Percentiles rank a stretch among this genome's conserved stretches.
Evolutionary conservation across 305 asterid genomes (phyloP).

Genomic region (Ilex paraguariensis): DNA sequence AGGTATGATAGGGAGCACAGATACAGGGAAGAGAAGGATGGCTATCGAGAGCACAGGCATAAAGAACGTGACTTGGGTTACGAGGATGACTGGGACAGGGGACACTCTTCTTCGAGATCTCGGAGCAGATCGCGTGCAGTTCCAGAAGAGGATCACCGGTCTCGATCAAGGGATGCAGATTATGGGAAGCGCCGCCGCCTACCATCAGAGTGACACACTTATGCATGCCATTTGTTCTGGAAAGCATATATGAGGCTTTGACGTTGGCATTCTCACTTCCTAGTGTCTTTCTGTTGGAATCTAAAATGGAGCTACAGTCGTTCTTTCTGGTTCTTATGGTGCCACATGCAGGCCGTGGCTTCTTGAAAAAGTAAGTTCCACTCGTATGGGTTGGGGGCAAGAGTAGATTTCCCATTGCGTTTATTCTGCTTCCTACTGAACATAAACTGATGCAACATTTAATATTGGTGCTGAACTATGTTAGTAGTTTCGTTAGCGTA

Average conservation of each 20-base stretch:
- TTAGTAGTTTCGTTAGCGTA: constrained; percentile 25
- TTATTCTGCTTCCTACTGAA: constrained; percentile 21
- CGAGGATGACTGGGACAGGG: constrained; percentile 48
- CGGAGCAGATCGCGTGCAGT: constrained; percentile 45
- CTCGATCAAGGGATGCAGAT: constrained; percentile 63
- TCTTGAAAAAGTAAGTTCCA: constrained; percentile 58
- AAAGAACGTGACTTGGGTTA: constrained; percentile 46
- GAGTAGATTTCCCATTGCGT: constrained; percentile 29
- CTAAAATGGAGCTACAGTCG: constrained; percentile 6
- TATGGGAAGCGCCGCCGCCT: constrained; percentile 58
- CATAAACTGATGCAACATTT: constrained; percentile 27
- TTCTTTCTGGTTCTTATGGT: constrained; percentile 31
- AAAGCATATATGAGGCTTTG: background rate
- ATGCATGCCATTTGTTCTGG: background rate
- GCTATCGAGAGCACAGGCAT: constrained; percentile 51
- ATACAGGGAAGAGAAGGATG: constrained; percentile 59
- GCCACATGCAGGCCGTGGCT: constrained; percentile 23
- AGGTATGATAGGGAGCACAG: constrained; percentile 46
- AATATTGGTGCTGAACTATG: constrained; percentile 31
- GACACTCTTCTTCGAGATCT: constrained; percentile 46
- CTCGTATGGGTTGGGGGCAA: constrained; percentile 35
- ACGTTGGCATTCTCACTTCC: background rate
- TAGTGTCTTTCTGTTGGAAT: background rate
- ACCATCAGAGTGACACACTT: constrained; percentile 46
- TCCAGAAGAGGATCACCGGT: constrained; percentile 48